Percentiles rank a stretch among this genome's conserved stretches.
Evolutionary conservation across 139 green algal species (phyloP).

Genomic region (Chlorella sp.): DNA sequence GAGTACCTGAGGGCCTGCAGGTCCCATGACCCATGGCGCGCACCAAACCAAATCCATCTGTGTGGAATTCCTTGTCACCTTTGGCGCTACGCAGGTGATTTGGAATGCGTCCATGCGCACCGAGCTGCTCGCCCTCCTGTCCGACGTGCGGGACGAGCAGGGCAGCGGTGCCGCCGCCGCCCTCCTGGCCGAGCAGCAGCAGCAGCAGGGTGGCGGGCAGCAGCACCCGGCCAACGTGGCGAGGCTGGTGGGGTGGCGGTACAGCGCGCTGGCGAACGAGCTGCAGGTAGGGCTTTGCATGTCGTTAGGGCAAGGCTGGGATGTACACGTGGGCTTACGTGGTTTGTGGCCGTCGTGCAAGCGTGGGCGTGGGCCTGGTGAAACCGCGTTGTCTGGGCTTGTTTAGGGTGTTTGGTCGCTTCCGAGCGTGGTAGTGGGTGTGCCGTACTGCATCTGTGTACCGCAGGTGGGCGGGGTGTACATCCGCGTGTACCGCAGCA

Average conservation of each 20-base stretch:
- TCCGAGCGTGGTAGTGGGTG: not conserved
- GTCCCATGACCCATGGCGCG: no score
- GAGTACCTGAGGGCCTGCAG: no score
- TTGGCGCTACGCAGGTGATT: conserved; percentile 55
- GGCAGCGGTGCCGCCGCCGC: not conserved
- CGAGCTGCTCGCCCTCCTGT: conserved; percentile 56
- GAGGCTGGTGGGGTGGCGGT: not conserved
- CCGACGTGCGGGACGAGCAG: not conserved
- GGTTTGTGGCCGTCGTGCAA: not conserved
- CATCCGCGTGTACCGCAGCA: conserved; percentile 77
- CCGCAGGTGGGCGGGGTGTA: conserved; percentile 79
- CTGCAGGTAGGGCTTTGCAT: not conserved
- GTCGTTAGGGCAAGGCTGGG: not conserved
- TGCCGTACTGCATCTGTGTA: not conserved
- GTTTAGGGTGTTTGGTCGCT: not conserved
- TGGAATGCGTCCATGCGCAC: conserved; percentile 81
- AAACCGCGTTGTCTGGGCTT: not conserved
- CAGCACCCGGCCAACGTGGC: not conserved
- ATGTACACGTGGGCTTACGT: not conserved
- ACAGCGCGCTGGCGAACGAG: conserved; percentile 1
- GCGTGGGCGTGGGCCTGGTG: not conserved
- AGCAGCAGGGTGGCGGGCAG: not conserved
- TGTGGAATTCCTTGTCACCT: no score
- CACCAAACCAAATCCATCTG: no score
- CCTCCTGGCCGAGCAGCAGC: not conserved